Evolutionary conservation across 805 yeast species (phyloP), one percentile per base, ranked within the genome.

Genomic region (Pichia cephalocereana): DNA sequence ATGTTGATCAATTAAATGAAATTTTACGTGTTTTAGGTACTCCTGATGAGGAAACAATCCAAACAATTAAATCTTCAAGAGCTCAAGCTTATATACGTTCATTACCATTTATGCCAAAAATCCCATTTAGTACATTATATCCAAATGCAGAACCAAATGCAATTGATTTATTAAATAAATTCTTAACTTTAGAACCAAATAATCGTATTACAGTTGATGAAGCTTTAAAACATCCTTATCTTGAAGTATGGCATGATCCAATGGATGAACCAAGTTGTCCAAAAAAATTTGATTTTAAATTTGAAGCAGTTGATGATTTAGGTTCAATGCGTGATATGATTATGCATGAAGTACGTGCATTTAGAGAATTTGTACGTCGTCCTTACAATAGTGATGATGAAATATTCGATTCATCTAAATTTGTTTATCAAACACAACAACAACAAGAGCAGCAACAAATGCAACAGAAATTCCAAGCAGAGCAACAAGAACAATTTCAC

Each of bases 21-120:
- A 91, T 91, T 46, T 70, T 93, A 48, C 78, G 83, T 60, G 81
- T 87, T 28, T 71, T 93, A 52, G 99, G 99, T n/a, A 87, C 97
- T 2, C 98, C 98, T 12, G 78, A 82, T 46, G 82, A 80, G 57
- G 83, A 77, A 53, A 82, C 87, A 2, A 60, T 82, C 46, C 72
- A 71, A 41, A 72, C 82, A 57, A 83, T 85, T 46, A 95, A 96
- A 28, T 86, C 96, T 2, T 77, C 81, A 50, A 76, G 96, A 57
- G 97, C 97, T 5, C 96, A 89, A 63, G 85, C 86, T 53, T 93
- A 91, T 64, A 95, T 93, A 46, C 79, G 91, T 56, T 80, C 89
- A 39, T 70, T 93, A 53, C 96, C 96, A 8, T 81, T 69, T 57
- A 86, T 83, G 83, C 82, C 86, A 50, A 83, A 79, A 55, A 79